Base-by-base conservation (phyloP, 768 basidiomycete species). In the Lactarius tabidus region DNA sequence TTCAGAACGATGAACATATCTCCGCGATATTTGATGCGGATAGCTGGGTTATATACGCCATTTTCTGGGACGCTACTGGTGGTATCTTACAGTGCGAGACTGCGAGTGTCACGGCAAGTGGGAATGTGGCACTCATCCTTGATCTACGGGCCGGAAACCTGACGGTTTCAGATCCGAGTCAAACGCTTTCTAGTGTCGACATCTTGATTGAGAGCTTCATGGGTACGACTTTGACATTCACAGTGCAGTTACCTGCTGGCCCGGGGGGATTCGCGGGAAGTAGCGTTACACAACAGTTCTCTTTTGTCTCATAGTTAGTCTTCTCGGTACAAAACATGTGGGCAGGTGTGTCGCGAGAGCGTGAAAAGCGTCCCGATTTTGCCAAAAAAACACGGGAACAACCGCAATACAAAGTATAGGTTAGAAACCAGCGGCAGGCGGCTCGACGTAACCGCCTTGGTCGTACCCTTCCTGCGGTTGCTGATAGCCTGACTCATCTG, bases 151-250 rank as follows among this genome's bases (percentile, higher is more conserved):
- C 77, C 2, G 77, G 81, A 39, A 76, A 75, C 28, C 67, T 90
- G 36, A 83, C 81, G 0, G 79, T 88, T 15, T 82, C 88, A 0
- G 88, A 90, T 72, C 89, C 88, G 5, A 85, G 85, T 1, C 88
- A 90, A 71, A 77, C 77, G 0, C 69, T 84, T 29, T 59, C 67
- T 8, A 67, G 71, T 2, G 71, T 82, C 0, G 71, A 75, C 31
- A 67, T 86, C 57, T 76, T 73, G 1, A 66, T 86, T 59, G 69
- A 60, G 15, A 70, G 71, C 10, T 56, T 62, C 14, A 53, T 51
- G 1, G 73, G 70, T 20, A 52, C 53, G 9, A 67, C 57, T 8
- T 70, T 77, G 68, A 75, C 66, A 1, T 59, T 83, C 12, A 60
- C 66, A 9, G 76, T 86, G 57, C 63, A 72, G 9, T 69, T 87